Evolutionary conservation across 129 eudicot genomes (phyloP), one percentile per base, ranked within the genome.

Genomic region (Logfia minima): DNA sequence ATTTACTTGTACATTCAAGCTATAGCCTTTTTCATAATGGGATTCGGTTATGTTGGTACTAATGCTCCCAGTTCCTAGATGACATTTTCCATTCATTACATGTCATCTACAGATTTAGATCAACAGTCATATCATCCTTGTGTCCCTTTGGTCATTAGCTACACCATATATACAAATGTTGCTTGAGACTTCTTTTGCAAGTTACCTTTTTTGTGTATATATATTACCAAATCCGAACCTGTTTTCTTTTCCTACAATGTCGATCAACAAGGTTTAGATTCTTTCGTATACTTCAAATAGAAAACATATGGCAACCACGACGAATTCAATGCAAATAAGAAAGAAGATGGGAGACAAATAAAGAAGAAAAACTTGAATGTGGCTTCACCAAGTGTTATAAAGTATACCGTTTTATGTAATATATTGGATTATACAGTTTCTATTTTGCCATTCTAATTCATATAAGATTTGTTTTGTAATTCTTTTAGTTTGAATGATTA

Each of bases 1-100:
- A 39, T 68, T 35, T 68, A 68, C 72, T 39, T 68, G 53, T 68
- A 19, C 41, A 22, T 10, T 19, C 72, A 68, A 68, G 72, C 72
- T n/a, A 19, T 21, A 39, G 72, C 72, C n/a, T 68, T 68, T 23
- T 68, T 68, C 51, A 68, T 68, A 68, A 68, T 68, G 72, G 72
- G 72, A n/a, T 68, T 41, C 2, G 72, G 72, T 39, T n/a, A 39
- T 39, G 53, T 68, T 68, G 72, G 72, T 51, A 68, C 56, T 35
- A 26, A 22, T n/a, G 53, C n/a, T 39, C 72, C 72, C 31, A 68
- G 41, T 24, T 68, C 72, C 9, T 68, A 68, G 53, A 22, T 18
- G 53, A 68, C 17, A 9, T 31, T 8, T 34, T 66, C 13, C 48
- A 1, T 34, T 68, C 72, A 18, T 68, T 31, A 68, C 53, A 9